Conservation (phyloP, 306 rosid species). For the Arachis stenosperma region DNA sequence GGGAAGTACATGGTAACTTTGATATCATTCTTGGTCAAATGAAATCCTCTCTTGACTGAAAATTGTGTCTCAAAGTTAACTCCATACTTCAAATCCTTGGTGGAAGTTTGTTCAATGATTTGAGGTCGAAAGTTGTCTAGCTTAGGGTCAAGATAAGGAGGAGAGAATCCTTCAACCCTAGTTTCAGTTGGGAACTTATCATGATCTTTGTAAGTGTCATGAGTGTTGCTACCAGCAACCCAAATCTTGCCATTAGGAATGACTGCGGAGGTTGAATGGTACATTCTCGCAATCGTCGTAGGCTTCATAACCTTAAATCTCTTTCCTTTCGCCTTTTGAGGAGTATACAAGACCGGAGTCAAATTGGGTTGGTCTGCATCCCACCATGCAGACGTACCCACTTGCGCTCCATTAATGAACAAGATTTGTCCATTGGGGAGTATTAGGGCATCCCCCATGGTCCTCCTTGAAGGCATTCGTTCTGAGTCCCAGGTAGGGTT, state of each 20-base stretch:
- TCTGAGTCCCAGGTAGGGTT: constrained; percentile 58
- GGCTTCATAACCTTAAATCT: constrained; percentile 50
- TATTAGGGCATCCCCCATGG: constrained; percentile 72
- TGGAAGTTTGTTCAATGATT: constrained; percentile 15
- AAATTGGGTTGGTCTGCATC: constrained; percentile 73
- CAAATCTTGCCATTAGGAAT: constrained; percentile 72
- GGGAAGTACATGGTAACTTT: constrained; percentile 68
- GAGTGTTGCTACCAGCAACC: constrained; percentile 82
- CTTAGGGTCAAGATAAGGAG: constrained; percentile 64
- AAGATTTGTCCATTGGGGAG: constrained; percentile 78
- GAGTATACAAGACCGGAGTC: constrained; percentile 55
- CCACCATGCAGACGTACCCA: constrained; percentile 79
- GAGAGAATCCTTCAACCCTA: constrained; percentile 67
- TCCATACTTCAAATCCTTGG: constrained; percentile 31
- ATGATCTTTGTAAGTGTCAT: constrained; percentile 51
- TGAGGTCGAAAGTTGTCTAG: constrained; percentile 40
- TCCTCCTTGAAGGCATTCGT: constrained; percentile 69
- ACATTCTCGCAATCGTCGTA: constrained; percentile 67
- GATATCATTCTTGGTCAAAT: constrained; percentile 30
- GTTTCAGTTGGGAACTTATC: constrained; percentile 75
- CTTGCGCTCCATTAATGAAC: constrained; percentile 71
- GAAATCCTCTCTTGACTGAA: neutral
- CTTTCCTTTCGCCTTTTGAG: constrained; percentile 34
- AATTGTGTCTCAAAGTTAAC: constrained; percentile 31
- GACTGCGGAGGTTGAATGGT: constrained; percentile 76